Percentiles rank a stretch among this genome's conserved stretches.
phyloP scores from a whole-genome alignment of 768 basidiomycete species.

The Panaeolus cyanescens region DNA sequence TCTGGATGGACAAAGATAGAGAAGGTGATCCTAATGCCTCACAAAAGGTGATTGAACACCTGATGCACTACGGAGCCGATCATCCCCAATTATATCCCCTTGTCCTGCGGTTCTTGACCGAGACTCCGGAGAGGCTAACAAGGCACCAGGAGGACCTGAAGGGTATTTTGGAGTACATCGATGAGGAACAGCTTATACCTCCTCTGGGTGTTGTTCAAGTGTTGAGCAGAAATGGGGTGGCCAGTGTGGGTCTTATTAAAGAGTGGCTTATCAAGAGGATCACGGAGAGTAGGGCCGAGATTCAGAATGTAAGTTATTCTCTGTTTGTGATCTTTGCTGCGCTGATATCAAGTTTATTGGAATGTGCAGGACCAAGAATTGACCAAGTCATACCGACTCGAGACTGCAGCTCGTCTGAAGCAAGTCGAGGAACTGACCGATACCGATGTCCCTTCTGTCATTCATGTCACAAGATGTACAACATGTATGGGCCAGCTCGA shows the following conservation, averaged over 20 bases:
- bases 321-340: conserved; percentile 1
- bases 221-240: conserved; percentile 83
- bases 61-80: conserved; percentile 70
- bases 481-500: conserved; percentile 89
- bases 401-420: conserved; percentile 77
- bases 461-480: conserved; percentile 94
- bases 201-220: conserved; percentile 91
- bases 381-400: conserved; percentile 84
- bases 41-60: conserved; percentile 67
- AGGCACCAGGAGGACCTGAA: conserved; percentile 73
- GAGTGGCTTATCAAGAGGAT: conserved; percentile 87
- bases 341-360: neutral
- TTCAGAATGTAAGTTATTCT: conserved; percentile 67
- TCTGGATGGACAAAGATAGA: conserved; percentile 81
- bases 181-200: conserved; percentile 80
- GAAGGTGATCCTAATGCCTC: conserved; percentile 42
- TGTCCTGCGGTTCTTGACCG: conserved; percentile 88
- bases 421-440: conserved; percentile 84
- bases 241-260: conserved; percentile 90
- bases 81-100: conserved; percentile 83
- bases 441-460: conserved; percentile 77
- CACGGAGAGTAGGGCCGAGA: conserved; percentile 69
- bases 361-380: conserved; percentile 77
- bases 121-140: conserved; percentile 69
- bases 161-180: conserved; percentile 73